Base-by-base conservation (phyloP, 2,329 filamentous ascomycete genomes). In the Phoma herbarum region DNA sequence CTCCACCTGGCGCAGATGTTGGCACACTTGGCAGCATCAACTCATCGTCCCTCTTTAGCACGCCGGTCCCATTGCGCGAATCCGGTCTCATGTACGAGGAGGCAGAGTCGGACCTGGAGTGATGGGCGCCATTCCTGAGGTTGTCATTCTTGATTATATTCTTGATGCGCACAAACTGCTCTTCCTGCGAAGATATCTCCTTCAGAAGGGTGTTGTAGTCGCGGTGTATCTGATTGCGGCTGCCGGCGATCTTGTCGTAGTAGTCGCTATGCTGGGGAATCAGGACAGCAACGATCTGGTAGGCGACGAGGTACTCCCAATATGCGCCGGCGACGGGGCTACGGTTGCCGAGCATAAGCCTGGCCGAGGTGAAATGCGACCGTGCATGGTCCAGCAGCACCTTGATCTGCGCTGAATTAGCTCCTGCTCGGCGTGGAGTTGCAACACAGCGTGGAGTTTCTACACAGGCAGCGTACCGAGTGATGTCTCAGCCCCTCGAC, bases 281-380 rank as follows among this genome's bases (percentile, higher is more conserved):
- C 41, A 88, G 81, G 55, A 94, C 88, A 49, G 93, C 84, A 14
- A 90, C 85, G 54, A 97, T 90, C 57, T 93, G 88, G 59, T 86
- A 93, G 11, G 93, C 91, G 62, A 89, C 86, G 57, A 98, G 84
- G 72, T 94, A 98, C 61, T 96, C 91, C 64, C 90, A 86, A 54
- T 96, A 89, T 3, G 93, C 93, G 87, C 77, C 71, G 14, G 95
- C 92, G 4, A 88, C 86, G 81, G 77, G 60, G 85, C 85, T 31
- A 35, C 75, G 73, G 31, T 56, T 66, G 45, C 59, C 55, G 26
- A 75, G 64, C 58, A 88, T 68, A 56, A 83, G 81, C 51, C 87
- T 84, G 35, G 91, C 89, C 44, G 75, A 74, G 37, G 68, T 74
- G 58, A 82, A 75, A 52, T 78, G 77, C 11, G 66, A 65, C 31